Evolutionary conservation across 306 rosid species (phyloP).

Genomic region (Quercus alba): DNA sequence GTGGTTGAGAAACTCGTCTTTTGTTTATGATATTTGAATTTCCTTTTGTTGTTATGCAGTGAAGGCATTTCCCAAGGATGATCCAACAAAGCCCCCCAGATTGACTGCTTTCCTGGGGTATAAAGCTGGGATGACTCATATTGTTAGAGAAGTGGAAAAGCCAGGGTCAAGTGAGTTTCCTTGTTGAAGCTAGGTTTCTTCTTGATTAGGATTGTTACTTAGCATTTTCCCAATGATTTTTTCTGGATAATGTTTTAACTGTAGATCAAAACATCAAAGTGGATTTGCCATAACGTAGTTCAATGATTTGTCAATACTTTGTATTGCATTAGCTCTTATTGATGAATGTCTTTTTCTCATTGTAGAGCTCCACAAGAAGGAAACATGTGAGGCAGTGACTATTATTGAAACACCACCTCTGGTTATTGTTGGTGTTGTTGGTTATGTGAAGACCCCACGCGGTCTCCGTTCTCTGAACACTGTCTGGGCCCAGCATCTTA

Average conservation of each 20-base stretch:
- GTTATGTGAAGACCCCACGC: slow-evolving; percentile 62
- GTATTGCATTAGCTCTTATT: neutral
- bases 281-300: neutral
- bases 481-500: slow-evolving; percentile 83
- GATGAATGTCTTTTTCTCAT: neutral
- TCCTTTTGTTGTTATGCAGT: slow-evolving; percentile 34
- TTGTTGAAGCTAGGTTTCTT: neutral
- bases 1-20: neutral
- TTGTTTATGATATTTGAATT: neutral
- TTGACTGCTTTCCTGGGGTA: slow-evolving; percentile 79
- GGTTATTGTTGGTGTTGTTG: slow-evolving; percentile 73
- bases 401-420: slow-evolving; percentile 76
- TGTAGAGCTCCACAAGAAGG: slow-evolving; percentile 77
- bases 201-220: neutral
- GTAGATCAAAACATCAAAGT: neutral
- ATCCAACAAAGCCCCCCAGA: slow-evolving; percentile 51
- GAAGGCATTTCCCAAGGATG: slow-evolving; percentile 77
- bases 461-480: slow-evolving; percentile 66
- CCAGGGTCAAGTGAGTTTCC: slow-evolving; percentile 78
- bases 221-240: neutral
- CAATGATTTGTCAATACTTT: neutral
- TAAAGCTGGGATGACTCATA: slow-evolving; percentile 90
- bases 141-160: slow-evolving; percentile 79
- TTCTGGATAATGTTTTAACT: no score
- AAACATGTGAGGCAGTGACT: slow-evolving; percentile 85